Evolutionary conservation across 2,329 filamentous ascomycete species (phyloP).

Genomic region (Fusarium acutatum): DNA sequence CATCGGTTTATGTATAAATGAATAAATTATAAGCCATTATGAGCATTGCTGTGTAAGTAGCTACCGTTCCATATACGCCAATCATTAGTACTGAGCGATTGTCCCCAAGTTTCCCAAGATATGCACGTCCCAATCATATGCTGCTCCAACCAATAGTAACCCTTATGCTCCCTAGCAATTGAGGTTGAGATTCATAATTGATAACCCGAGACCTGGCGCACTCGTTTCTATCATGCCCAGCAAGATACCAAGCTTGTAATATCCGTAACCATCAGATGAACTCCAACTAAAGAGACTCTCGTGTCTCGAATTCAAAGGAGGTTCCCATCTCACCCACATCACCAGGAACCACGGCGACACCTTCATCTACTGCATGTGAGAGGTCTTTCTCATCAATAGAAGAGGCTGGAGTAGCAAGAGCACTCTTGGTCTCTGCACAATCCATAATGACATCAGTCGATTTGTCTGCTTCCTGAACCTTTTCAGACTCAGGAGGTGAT

Average conservation of each 20-base stretch:
- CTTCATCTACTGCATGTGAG: neutral
- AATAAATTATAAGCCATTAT: neutral
- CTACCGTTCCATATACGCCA: neutral
- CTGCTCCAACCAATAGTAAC: neutral
- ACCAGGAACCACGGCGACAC: neutral
- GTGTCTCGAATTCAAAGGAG: neutral
- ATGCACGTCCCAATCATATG: neutral
- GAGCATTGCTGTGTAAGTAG: neutral
- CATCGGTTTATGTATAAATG: neutral
- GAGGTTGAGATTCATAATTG: neutral
- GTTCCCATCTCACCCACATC: neutral
- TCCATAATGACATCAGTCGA: neutral
- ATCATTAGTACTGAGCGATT: neutral
- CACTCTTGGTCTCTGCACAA: neutral
- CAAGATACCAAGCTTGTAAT: neutral
- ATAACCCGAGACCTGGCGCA: neutral
- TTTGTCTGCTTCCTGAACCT: neutral
- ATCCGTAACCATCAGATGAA: neutral
- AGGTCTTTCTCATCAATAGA: neutral
- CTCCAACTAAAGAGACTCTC: neutral
- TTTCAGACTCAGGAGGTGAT: neutral
- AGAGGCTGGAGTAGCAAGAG: neutral
- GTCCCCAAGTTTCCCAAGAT: neutral
- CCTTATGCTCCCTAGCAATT: neutral
- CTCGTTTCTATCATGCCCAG: neutral